Evolutionary conservation across 2,329 filamentous ascomycete species (phyloP), one percentile per base, ranked within the genome.

Genomic region (Lachnellula occidentalis): DNA sequence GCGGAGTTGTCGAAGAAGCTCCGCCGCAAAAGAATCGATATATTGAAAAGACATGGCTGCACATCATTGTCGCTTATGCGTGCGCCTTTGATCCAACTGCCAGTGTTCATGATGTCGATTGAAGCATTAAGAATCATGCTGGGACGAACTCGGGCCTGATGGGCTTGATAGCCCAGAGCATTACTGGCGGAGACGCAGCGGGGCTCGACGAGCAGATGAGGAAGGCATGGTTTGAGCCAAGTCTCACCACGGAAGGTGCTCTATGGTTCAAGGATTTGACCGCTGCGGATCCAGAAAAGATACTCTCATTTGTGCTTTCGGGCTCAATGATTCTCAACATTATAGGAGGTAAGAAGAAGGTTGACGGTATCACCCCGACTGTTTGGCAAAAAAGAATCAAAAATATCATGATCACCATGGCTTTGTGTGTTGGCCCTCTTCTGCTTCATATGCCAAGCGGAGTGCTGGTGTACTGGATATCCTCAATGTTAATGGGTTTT

Each of bases 261-360:
- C 70, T 82, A 2, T 86, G 82, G 82, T 83, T 84, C 53, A 73
- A 76, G 1, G 74, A 85, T 64, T 73, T 86, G 14, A 69, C 80
- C 5, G 63, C 73, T 0, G 69, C 78, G 8, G 82, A 86, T 60
- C 73, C 80, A 0, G 74, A 73, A 2, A 68, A 76, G 2, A 59
- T 72, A 2, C 70, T 84, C 1, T 79, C 80, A 0, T 70, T 75
- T 41, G 54, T 76, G 3, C 70, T 82, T 21, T 76, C 75, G 0
- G 71, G 67, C 1, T 70, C 75, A 4, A 76, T 82, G 54, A 66
- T 82, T 15, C 58, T 73, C 7, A 81, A 79, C 58, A 66, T 82
- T 8, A 48, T 55, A 12, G 43, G 49, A n/a, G 48, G 45, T 19
- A 53, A 37, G n/a, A 31, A 27, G 50, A 24, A 50, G 61, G 5